Evolutionary conservation across 2,329 filamentous ascomycete genomes (phyloP).

Genomic region (Fusarium compactum): DNA sequence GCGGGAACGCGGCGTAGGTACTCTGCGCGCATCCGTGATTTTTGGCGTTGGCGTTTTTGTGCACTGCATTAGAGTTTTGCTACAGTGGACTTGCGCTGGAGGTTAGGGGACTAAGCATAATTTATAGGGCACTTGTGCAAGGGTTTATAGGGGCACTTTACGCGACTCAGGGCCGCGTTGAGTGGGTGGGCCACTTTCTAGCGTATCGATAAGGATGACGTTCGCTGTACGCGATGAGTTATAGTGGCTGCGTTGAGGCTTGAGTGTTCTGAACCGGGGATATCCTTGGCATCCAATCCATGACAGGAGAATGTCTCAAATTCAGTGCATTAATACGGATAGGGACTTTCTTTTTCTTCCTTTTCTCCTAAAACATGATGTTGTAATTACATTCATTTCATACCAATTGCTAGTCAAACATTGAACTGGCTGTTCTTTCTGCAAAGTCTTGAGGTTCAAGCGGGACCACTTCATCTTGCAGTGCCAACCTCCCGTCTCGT

Average conservation of each 20-base stretch:
- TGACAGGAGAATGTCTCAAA: constrained; percentile 17
- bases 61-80: constrained; percentile 2
- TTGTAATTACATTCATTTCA: not conserved
- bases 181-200: constrained; percentile 18
- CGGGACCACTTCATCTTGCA: constrained; percentile 5
- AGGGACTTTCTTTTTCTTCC: not conserved
- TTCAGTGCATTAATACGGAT: not conserved
- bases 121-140: constrained; percentile 15
- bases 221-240: constrained; percentile 35
- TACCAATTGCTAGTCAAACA: not conserved
- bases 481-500: constrained; percentile 28
- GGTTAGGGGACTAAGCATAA: not conserved
- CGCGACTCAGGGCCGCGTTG: constrained; percentile 35
- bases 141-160: constrained; percentile 27
- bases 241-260: constrained; percentile 26
- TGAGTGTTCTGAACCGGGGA: constrained; percentile 15
- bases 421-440: not conserved
- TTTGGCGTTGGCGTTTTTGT: constrained; percentile 36
- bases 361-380: not conserved
- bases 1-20: constrained; percentile 26
- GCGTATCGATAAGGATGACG: constrained; percentile 38
- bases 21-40: constrained; percentile 30
- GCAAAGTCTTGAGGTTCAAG: not conserved
- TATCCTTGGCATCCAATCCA: constrained; percentile 14
- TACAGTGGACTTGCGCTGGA: constrained; percentile 19